A percentile compares a stretch with the other conserved stretches of the same genome.
Evolutionary conservation across 345 rosid species (phyloP).

Genomic region (Reutealis trisperma): DNA sequence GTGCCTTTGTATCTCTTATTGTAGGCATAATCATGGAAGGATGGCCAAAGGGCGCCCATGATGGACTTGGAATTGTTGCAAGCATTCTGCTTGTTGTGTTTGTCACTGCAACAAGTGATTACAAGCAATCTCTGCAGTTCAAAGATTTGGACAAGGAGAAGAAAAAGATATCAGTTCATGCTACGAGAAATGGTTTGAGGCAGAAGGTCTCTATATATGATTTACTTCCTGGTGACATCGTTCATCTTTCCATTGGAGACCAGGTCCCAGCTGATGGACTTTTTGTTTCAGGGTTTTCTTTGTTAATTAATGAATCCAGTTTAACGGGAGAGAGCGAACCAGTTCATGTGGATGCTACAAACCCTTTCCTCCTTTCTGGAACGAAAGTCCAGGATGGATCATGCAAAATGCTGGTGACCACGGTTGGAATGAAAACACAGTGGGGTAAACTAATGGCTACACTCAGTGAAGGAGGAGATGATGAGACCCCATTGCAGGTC

Average conservation of each 20-base stretch:
- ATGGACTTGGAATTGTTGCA: conserved; percentile 90
- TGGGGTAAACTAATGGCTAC: conserved; percentile 98
- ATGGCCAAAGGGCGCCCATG: conserved; percentile 95
- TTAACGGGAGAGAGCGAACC: conserved; percentile 96
- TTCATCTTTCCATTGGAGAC: conserved; percentile 86
- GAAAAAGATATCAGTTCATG: conserved; percentile 82
- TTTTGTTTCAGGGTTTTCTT: conserved; percentile 86
- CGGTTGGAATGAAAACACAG: conserved; percentile 97
- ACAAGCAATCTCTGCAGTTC: conserved; percentile 85
- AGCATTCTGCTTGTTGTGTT: conserved; percentile 87
- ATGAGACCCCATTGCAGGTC: conserved; percentile 94
- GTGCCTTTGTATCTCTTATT: conserved; percentile 81
- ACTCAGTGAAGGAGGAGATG: conserved; percentile 93
- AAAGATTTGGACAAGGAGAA: conserved; percentile 88
- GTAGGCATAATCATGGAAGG: conserved; percentile 90
- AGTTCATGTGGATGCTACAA: conserved; percentile 54
- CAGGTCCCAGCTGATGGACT: conserved; percentile 96
- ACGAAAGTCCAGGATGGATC: conserved; percentile 94
- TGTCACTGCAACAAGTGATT: conserved; percentile 88
- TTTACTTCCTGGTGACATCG: conserved; percentile 84
- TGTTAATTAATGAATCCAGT: conserved; percentile 81
- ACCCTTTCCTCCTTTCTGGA: conserved; percentile 88
- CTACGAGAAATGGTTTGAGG: conserved; percentile 72
- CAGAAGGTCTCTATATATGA: conserved; percentile 90
- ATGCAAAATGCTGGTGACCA: conserved; percentile 84